phyloP scores from a whole-genome alignment of 2,329 filamentous ascomycete genomes.

The Fusarium sp. region DNA sequence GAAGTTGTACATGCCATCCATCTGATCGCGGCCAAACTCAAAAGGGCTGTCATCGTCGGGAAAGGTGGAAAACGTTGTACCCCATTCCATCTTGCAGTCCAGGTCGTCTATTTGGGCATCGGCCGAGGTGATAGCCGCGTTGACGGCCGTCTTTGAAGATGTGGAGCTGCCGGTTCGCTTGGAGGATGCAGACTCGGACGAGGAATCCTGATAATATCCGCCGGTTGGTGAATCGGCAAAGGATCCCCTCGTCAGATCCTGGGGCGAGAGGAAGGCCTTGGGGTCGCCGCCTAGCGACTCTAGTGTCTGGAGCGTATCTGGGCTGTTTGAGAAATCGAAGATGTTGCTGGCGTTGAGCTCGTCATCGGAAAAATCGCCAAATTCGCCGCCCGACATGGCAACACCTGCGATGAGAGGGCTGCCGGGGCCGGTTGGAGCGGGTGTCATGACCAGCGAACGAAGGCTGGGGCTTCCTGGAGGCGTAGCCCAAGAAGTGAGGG shows the following conservation, averaged over 20 bases:
- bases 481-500: constrained; percentile 14
- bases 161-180: constrained; percentile 61
- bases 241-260: constrained; percentile 53
- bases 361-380: constrained; percentile 55
- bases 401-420: constrained; percentile 56
- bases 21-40: constrained; percentile 48
- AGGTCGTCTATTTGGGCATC: constrained; percentile 60
- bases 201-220: constrained; percentile 62
- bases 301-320: constrained; percentile 53
- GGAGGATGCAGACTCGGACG: constrained; percentile 64
- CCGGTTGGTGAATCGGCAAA: constrained; percentile 55
- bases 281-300: constrained; percentile 48
- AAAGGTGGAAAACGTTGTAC: constrained; percentile 50
- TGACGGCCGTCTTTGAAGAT: constrained; percentile 58
- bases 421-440: constrained; percentile 48
- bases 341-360: constrained; percentile 49
- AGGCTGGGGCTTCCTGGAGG: constrained; percentile 36
- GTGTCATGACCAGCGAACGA: constrained; percentile 52
- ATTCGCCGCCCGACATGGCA: constrained; percentile 54
- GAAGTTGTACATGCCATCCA: constrained; percentile 50
- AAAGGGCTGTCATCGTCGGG: constrained; percentile 56
- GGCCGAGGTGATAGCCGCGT: constrained; percentile 52
- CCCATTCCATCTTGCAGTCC: constrained; percentile 59
- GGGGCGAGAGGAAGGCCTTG: constrained; percentile 50
- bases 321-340: constrained; percentile 54